Conservation (phyloP, 2,329 filamentous ascomycete species). For the Arthrobotrys sphaeroides region DNA sequence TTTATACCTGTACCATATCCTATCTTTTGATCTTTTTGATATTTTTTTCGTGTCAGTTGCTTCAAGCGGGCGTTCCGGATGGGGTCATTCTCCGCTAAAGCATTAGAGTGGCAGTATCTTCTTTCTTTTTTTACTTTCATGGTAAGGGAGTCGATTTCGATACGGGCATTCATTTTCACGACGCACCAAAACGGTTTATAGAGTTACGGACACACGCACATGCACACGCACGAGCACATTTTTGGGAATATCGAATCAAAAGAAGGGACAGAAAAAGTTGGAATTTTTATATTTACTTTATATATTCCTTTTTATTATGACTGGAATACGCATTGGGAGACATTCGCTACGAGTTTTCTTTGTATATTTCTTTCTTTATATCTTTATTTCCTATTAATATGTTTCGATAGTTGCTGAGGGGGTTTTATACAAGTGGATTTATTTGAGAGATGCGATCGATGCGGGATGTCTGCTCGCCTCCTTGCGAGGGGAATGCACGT, state of each 20-base stretch:
- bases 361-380: background rate
- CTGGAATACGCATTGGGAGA: background rate
- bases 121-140: too few species aligned
- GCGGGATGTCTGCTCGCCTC: too few species aligned
- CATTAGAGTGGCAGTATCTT: background rate
- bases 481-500: background rate
- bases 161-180: background rate
- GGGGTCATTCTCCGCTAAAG: background rate
- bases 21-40: background rate
- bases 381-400: background rate
- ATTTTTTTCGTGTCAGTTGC: background rate
- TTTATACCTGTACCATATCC: constrained; percentile 11
- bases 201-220: background rate
- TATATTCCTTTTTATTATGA: background rate
- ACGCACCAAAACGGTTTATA: background rate
- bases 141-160: background rate
- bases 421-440: too few species aligned
- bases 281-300: background rate
- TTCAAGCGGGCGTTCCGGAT: constrained; percentile 10
- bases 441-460: too few species aligned
- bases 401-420: too few species aligned
- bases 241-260: background rate
- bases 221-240: background rate
- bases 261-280: background rate
- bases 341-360: background rate